phyloP scores from a whole-genome alignment of 1,139 yeast genomes.

The Blastobotrys arbuscula region DNA sequence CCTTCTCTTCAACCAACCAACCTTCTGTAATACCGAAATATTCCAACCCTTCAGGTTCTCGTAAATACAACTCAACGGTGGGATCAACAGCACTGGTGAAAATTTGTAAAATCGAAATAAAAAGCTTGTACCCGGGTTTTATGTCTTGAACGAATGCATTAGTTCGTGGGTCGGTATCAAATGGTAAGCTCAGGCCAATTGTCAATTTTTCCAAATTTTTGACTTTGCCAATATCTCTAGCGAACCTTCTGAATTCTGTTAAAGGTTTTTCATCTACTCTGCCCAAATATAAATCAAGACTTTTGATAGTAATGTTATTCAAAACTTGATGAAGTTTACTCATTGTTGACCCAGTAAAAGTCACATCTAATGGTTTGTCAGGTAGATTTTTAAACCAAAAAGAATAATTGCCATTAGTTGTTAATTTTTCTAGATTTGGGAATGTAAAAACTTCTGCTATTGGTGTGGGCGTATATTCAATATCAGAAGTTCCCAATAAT shows the following conservation, averaged over 20 bases:
- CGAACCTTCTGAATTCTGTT: neutral
- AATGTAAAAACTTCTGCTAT: neutral
- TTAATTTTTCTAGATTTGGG: neutral
- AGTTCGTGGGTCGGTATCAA: neutral
- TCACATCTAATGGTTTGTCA: neutral
- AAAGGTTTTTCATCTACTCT: conserved; percentile 1
- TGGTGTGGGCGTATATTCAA: neutral
- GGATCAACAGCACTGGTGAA: neutral
- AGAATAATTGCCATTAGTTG: conserved; percentile 2
- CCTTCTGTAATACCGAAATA: neutral
- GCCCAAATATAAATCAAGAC: conserved; percentile 2
- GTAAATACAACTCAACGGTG: neutral
- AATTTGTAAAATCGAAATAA: neutral
- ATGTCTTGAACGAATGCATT: conserved; percentile 1
- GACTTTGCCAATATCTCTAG: neutral
- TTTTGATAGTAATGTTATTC: neutral
- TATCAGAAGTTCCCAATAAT: neutral
- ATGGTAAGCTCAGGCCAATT: neutral
- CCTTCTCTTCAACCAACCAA: neutral
- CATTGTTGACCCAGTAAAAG: neutral
- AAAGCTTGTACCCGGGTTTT: neutral
- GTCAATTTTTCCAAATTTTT: neutral
- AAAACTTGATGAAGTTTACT: neutral
- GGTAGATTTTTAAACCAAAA: neutral
- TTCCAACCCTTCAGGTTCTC: conserved; percentile 10